phyloP scores from a whole-genome alignment of 345 rosid species.

The Populus deltoides region DNA sequence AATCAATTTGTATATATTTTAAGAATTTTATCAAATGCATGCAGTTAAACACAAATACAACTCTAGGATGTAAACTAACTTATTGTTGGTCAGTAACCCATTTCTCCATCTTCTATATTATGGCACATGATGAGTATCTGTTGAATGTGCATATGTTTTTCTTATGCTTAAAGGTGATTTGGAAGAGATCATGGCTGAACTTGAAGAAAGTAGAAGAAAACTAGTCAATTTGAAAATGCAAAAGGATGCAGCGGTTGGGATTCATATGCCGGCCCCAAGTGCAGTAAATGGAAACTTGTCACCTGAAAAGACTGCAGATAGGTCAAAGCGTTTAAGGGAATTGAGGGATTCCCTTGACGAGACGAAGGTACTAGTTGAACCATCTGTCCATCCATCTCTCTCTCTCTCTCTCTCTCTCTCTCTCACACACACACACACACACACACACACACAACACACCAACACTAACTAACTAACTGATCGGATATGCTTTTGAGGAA shows the following conservation, averaged over 20 bases:
- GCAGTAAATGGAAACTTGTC: slow-evolving; percentile 66
- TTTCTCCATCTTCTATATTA: not conserved
- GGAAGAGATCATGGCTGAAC: slow-evolving; percentile 82
- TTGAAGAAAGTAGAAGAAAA: slow-evolving; percentile 91
- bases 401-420: slow-evolving; percentile 6
- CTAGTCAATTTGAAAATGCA: slow-evolving; percentile 74
- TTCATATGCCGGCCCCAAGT: slow-evolving; percentile 45
- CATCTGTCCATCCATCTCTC: not conserved
- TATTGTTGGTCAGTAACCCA: not conserved
- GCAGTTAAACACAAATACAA: not conserved
- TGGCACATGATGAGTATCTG: slow-evolving; percentile 16
- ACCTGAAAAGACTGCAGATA: slow-evolving; percentile 75
- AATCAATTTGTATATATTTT: not conserved
- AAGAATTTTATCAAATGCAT: not conserved
- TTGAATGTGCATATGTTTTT: slow-evolving; percentile 18
- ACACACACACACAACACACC: not conserved
- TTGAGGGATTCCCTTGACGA: slow-evolving; percentile 79
- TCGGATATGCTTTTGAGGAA: slow-evolving; percentile 21
- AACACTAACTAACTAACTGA: not conserved
- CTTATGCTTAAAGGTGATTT: slow-evolving; percentile 58
- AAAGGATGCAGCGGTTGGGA: slow-evolving; percentile 68
- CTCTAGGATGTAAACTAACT: not conserved
- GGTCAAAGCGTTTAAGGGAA: slow-evolving; percentile 58
- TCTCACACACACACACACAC: not conserved
- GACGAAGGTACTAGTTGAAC: slow-evolving; percentile 48